Evolutionary conservation across 768 basidiomycete species (phyloP).

Genomic region (Suillus decipiens): DNA sequence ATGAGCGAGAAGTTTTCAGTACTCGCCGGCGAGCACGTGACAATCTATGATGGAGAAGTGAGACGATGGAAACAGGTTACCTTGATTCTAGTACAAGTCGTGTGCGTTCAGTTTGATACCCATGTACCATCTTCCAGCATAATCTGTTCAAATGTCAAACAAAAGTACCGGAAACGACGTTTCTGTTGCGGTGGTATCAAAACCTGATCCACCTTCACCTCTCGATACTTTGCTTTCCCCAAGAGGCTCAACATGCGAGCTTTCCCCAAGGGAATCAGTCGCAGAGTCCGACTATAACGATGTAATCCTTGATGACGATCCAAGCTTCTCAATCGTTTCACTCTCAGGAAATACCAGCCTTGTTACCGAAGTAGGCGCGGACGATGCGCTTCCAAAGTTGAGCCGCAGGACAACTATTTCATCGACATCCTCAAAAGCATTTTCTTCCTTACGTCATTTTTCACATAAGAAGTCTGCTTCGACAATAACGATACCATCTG

Average conservation of each 20-base stretch:
- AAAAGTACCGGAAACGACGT: conserved; percentile 17
- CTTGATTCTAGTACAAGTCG: not conserved
- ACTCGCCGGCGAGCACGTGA: not conserved
- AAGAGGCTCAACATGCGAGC: conserved; percentile 33
- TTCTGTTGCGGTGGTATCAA: conserved; percentile 9
- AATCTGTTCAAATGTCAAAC: conserved; percentile 21
- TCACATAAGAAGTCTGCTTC: conserved; percentile 68
- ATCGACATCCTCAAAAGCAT: conserved; percentile 21
- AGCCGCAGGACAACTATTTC: conserved; percentile 35
- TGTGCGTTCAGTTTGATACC: conserved; percentile 1
- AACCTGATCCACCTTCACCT: conserved; percentile 22
- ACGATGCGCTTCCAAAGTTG: conserved; percentile 21
- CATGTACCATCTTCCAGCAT: conserved; percentile 17
- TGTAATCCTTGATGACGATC: conserved; percentile 45
- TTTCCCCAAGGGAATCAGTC: conserved; percentile 42
- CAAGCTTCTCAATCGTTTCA: conserved; percentile 53
- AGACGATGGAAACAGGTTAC: not conserved
- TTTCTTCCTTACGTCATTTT: conserved; percentile 27
- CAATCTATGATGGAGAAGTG: not conserved
- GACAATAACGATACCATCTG: conserved; percentile 47
- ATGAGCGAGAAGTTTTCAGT: not conserved
- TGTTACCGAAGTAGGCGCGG: conserved; percentile 19
- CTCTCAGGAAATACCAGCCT: conserved; percentile 27
- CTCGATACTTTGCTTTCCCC: conserved; percentile 57
- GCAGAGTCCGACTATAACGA: conserved; percentile 69